Conservation (phyloP, 306 rosid genomes). For the Fagus crenata region DNA sequence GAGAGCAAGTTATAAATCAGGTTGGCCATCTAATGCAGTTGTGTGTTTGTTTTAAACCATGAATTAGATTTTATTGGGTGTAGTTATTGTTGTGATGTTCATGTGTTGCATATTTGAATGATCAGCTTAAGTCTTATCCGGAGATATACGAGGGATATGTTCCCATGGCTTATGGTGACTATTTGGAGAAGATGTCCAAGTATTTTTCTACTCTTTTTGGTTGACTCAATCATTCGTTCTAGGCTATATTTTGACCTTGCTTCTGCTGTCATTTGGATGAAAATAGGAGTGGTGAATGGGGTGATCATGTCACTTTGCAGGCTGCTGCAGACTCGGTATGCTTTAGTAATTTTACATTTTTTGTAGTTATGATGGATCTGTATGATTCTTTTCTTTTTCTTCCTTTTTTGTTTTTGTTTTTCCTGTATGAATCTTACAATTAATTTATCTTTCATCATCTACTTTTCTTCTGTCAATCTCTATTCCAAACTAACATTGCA, state of each 20-base stretch:
- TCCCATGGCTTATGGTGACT: constrained; percentile 57
- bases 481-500: neutral
- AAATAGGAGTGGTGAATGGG: constrained; percentile 60
- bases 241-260: constrained; percentile 14
- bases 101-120: constrained; percentile 28
- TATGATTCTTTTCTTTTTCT: neutral
- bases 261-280: constrained; percentile 21
- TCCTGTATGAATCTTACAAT: neutral
- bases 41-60: neutral
- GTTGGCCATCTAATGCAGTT: constrained; percentile 18
- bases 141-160: constrained; percentile 63
- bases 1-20: constrained; percentile 58
- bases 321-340: constrained; percentile 62
- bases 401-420: neutral
- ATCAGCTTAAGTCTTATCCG: constrained; percentile 50
- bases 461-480: constrained; percentile 4
- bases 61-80: neutral
- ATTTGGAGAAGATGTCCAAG: constrained; percentile 60
- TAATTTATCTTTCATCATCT: neutral
- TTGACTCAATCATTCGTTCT: constrained; percentile 1
- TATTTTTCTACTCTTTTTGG: constrained; percentile 24
- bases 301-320: constrained; percentile 59
- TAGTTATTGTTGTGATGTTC: neutral
- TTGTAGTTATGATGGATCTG: neutral
- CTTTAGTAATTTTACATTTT: neutral